Conservation (phyloP, 2,329 filamentous ascomycete genomes). For the Alternaria brassicae region DNA sequence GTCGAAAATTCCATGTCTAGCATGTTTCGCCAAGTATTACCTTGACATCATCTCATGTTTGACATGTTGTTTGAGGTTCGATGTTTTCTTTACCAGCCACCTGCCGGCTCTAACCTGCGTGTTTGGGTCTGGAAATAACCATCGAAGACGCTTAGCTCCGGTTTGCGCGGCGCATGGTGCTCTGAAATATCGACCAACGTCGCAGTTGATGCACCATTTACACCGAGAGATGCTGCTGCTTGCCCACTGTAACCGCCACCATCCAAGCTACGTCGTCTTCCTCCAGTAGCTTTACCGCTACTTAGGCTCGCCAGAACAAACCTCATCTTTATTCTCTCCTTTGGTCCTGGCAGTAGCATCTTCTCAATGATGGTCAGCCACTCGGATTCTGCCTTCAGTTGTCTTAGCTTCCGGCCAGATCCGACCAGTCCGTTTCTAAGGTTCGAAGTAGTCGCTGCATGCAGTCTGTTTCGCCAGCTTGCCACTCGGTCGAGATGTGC, state of each 20-base stretch:
- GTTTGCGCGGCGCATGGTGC: conserved; percentile 25
- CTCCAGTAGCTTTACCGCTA: conserved; percentile 37
- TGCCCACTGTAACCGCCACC: conserved; percentile 45
- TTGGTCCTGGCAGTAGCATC: conserved; percentile 45
- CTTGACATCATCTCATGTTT: conserved; percentile 6
- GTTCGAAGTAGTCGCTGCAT: conserved; percentile 40
- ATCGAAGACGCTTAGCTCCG: conserved; percentile 47
- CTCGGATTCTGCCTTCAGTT: conserved; percentile 43
- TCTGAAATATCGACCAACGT: conserved; percentile 26
- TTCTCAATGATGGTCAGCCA: conserved; percentile 48
- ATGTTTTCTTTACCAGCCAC: conserved; percentile 25
- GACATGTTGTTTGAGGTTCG: not conserved
- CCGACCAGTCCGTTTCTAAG: conserved; percentile 40
- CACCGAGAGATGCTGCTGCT: conserved; percentile 28
- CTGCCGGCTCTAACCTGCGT: conserved; percentile 29
- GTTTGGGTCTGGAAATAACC: conserved; percentile 47
- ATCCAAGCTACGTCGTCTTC: conserved; percentile 46
- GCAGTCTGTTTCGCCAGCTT: conserved; percentile 43
- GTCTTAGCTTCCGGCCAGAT: conserved; percentile 40
- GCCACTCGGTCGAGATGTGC: conserved; percentile 48
- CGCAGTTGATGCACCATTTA: conserved; percentile 16
- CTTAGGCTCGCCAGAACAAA: conserved; percentile 38
- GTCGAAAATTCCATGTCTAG: not conserved
- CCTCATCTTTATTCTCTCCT: conserved; percentile 46
- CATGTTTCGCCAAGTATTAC: conserved; percentile 26